A percentile compares a stretch with the other conserved stretches of the same genome.
Conservation (phyloP, 345 rosid species). For the Brassica rapa region DNA sequence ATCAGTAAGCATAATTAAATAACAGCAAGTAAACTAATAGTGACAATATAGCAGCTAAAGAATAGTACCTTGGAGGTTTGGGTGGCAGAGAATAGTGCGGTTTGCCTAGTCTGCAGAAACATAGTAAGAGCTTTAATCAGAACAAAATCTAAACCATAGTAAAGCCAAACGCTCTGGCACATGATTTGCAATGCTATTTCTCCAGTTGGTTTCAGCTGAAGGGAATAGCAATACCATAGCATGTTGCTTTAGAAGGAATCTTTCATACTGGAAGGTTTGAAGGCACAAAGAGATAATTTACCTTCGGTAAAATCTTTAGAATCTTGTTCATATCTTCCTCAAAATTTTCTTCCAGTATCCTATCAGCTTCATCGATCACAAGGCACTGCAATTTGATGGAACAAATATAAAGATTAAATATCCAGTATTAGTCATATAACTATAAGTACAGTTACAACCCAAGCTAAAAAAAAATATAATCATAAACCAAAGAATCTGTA, state of each 20-base stretch:
- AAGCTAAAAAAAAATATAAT: not conserved
- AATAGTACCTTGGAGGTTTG: constrained; percentile 83
- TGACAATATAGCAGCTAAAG: not conserved
- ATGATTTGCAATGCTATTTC: not conserved
- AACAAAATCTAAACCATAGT: constrained; percentile 6
- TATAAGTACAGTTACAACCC: not conserved
- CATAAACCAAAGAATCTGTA: not conserved
- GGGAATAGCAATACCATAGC: no score
- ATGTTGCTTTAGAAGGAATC: no score
- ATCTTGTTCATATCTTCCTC: constrained; percentile 99
- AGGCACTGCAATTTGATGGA: constrained; percentile 64
- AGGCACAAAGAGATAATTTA: constrained; percentile 26
- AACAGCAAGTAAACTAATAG: not conserved
- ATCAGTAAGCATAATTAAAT: constrained; percentile 7
- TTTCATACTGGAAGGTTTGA: no score
- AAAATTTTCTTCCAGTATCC: constrained; percentile 95
- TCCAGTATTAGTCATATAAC: constrained; percentile 10
- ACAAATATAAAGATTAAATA: not conserved
- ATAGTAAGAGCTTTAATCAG: constrained; percentile 33
- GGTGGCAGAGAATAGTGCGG: constrained; percentile 96
- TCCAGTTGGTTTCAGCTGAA: no score
- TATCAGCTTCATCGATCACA: constrained; percentile 93
- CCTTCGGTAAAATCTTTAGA: constrained; percentile 86
- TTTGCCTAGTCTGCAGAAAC: constrained; percentile 87
- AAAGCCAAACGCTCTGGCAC: not conserved